phyloP scores from a whole-genome alignment of 148 eudicot genomes.

The Salicornia ramosissima region DNA sequence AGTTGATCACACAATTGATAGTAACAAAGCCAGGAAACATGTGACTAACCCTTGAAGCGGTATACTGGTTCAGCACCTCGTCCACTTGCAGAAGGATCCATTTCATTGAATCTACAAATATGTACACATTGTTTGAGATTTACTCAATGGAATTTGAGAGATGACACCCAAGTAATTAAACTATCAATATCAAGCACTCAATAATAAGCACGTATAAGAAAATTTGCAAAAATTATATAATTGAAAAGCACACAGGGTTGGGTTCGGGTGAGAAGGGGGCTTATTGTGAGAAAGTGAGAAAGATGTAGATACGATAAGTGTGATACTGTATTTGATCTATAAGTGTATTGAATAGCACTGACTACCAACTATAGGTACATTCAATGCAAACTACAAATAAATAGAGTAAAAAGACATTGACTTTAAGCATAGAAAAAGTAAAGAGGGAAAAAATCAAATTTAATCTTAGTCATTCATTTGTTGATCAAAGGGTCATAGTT shows the following conservation, averaged over 20 bases:
- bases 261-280: neutral
- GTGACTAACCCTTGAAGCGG: slow-evolving; percentile 62
- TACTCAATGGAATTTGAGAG: neutral
- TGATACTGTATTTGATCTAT: no score
- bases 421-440: no score
- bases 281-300: no score
- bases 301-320: no score
- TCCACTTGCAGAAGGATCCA: slow-evolving; percentile 80
- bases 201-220: neutral
- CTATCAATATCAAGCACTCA: neutral
- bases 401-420: no score
- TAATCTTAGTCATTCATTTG: no score
- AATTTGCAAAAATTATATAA: neutral
- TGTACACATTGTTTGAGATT: neutral
- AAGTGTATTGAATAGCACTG: no score
- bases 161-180: neutral
- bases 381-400: no score
- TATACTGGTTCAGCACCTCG: slow-evolving; percentile 74
- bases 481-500: no score
- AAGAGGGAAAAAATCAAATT: no score
- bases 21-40: neutral
- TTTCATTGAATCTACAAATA: slow-evolving; percentile 51
- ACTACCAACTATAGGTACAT: no score
- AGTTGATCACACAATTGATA: neutral
- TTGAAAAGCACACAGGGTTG: neutral